Conservation (phyloP, 768 basidiomycete genomes). For the Auricularia sp. region DNA sequence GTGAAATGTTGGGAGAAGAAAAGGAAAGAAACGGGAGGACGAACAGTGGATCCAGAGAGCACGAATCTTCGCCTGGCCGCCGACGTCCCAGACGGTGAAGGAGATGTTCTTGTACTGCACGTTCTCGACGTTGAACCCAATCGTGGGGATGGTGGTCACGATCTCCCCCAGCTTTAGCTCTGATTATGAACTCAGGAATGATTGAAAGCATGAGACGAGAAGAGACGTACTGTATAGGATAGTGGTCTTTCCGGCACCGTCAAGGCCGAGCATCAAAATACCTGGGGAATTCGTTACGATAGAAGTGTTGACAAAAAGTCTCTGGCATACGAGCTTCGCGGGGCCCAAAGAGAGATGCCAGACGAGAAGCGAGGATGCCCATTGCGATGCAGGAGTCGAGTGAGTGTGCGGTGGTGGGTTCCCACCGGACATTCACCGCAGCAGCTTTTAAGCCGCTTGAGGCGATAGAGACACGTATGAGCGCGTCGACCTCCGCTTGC, state of each 20-base stretch:
- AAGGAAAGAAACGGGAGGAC: constrained; percentile 23
- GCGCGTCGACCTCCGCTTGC: no score
- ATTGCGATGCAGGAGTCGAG: no score
- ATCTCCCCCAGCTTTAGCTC: constrained; percentile 30
- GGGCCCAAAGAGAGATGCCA: no score
- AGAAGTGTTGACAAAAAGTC: neutral
- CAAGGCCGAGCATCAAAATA: constrained; percentile 26
- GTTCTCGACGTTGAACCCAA: constrained; percentile 53
- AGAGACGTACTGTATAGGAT: constrained; percentile 24
- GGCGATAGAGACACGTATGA: no score
- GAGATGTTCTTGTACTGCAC: constrained; percentile 44
- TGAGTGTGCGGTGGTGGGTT: no score
- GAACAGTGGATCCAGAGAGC: constrained; percentile 57
- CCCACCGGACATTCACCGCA: no score
- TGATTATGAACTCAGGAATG: neutral
- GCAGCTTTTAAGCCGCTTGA: no score
- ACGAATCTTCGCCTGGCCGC: constrained; percentile 43
- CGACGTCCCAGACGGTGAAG: constrained; percentile 55
- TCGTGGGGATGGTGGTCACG: constrained; percentile 29
- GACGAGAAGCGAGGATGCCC: no score
- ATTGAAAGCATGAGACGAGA: neutral
- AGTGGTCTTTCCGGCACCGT: constrained; percentile 36
- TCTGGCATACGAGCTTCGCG: no score
- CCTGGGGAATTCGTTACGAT: neutral
- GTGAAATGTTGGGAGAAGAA: constrained; percentile 11